These are phyloP conservation scores for Fusarium sp. DNA, from an alignment of 2,329 filamentous ascomycete species.

Conservation along the genomic window DNA sequence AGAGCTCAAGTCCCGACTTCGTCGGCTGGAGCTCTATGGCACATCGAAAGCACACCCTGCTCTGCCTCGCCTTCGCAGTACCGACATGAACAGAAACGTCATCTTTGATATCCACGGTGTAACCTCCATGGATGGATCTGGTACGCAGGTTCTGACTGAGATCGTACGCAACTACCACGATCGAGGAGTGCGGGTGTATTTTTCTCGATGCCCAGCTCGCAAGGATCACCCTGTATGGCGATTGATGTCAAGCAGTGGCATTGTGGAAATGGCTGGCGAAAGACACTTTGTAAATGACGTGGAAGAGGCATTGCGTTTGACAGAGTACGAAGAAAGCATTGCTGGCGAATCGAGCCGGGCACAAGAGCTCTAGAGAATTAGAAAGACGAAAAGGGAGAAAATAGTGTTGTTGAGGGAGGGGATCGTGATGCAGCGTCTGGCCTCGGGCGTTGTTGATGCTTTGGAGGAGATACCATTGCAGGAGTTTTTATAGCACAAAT, in stretches of 20 bases:
- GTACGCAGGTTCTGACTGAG: constrained; percentile 89
- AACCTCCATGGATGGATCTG: constrained; percentile 91
- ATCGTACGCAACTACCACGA: constrained; percentile 86
- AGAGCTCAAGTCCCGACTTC: constrained; percentile 84
- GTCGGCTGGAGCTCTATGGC: constrained; percentile 90
- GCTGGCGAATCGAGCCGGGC: constrained; percentile 39
- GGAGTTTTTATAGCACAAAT: constrained; percentile 1
- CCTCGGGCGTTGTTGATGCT: background rate
- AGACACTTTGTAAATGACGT: constrained; percentile 84
- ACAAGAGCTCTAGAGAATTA: constrained; percentile 3
- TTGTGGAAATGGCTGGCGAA: constrained; percentile 81
- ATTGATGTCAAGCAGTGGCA: constrained; percentile 81
- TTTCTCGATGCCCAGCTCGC: constrained; percentile 66
- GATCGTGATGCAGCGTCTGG: background rate
- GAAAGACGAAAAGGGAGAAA: background rate
- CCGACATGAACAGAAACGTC: constrained; percentile 89
- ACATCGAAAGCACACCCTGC: constrained; percentile 86
- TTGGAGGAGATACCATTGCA: constrained; percentile 25
- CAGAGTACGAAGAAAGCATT: constrained; percentile 73
- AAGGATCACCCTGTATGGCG: constrained; percentile 70
- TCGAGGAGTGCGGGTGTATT: constrained; percentile 80
- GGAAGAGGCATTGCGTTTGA: constrained; percentile 83
- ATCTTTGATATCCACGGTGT: constrained; percentile 99
- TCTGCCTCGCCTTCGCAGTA: constrained; percentile 78
- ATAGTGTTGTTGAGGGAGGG: background rate